These are phyloP conservation scores for Exophiala phaeomuriformis DNA, from an alignment of 2,329 filamentous ascomycete species.

Conservation along the genomic window DNA sequence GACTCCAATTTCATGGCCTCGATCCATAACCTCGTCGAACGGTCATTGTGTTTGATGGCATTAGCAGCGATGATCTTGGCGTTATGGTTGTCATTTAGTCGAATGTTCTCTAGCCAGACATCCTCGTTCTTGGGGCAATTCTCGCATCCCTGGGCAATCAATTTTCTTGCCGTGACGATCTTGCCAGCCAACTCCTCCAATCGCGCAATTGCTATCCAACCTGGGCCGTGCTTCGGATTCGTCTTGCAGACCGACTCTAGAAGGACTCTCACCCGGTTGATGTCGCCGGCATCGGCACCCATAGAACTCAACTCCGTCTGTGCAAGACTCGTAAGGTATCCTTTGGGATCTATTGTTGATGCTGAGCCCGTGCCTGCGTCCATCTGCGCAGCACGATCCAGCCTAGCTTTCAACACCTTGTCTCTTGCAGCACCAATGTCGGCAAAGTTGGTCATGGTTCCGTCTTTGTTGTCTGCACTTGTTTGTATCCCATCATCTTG, in stretches of 20 bases:
- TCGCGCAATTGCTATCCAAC: conserved; percentile 90
- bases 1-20: conserved; percentile 90
- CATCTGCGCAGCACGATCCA: conserved; percentile 77
- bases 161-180: conserved; percentile 76
- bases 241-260: conserved; percentile 97
- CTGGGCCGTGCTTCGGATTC: conserved; percentile 87
- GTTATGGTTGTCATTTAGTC: conserved; percentile 83
- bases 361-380: conserved; percentile 68
- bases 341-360: conserved; percentile 88
- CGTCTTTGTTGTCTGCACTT: conserved; percentile 53
- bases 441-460: conserved; percentile 95
- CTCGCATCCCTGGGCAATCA: conserved; percentile 81
- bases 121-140: conserved; percentile 92
- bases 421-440: conserved; percentile 94
- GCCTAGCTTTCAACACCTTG: conserved; percentile 87
- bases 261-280: conserved; percentile 84
- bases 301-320: conserved; percentile 72
- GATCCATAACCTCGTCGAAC: conserved; percentile 84
- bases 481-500: conserved; percentile 63
- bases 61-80: conserved; percentile 92
- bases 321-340: conserved; percentile 86
- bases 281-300: conserved; percentile 82
- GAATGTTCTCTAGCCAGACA: conserved; percentile 92
- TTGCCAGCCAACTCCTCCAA: conserved; percentile 90
- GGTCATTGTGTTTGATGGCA: conserved; percentile 84